These are phyloP conservation scores for Aspergillus japonicus DNA, from an alignment of 2,329 filamentous ascomycete species.

Conservation along the genomic window DNA sequence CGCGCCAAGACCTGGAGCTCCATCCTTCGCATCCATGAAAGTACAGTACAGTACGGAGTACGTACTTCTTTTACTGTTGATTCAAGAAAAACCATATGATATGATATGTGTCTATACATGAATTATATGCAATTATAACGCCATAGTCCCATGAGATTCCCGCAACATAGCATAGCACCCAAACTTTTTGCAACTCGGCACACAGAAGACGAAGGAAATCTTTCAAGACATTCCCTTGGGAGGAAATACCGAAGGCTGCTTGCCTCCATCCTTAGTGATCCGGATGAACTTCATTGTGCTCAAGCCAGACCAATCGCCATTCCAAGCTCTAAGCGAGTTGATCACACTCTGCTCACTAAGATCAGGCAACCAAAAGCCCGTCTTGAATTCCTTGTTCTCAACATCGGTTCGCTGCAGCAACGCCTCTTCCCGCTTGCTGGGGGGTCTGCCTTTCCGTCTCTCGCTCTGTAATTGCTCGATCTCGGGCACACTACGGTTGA, in stretches of 20 bases:
- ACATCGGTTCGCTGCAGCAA: constrained; percentile 68
- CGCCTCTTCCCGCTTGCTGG: constrained; percentile 73
- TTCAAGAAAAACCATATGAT: no score
- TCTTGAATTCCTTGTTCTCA: constrained; percentile 76
- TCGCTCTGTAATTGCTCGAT: constrained; percentile 53
- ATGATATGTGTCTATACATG: no score
- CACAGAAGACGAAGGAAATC: constrained; percentile 13
- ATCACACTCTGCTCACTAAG: constrained; percentile 66
- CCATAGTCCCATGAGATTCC: constrained; percentile 22
- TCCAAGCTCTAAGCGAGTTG: constrained; percentile 68
- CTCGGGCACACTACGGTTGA: constrained; percentile 37
- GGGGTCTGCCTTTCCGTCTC: constrained; percentile 74
- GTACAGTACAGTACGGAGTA: background rate
- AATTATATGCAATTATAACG: constrained; percentile 23
- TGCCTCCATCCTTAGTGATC: constrained; percentile 63
- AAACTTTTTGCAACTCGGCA: constrained; percentile 11
- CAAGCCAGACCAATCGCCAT: constrained; percentile 79
- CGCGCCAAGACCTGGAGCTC: constrained; percentile 22
- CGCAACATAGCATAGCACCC: background rate
- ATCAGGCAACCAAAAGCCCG: constrained; percentile 80
- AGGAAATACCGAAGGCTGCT: constrained; percentile 74
- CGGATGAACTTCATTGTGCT: constrained; percentile 74
- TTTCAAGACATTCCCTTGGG: constrained; percentile 58
- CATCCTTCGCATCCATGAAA: background rate
- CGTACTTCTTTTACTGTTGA: background rate